A percentile compares a stretch with the other conserved stretches of the same genome.
Evolutionary conservation across 1,139 yeast species (phyloP).

Genomic region (Diutina ranongensis): DNA sequence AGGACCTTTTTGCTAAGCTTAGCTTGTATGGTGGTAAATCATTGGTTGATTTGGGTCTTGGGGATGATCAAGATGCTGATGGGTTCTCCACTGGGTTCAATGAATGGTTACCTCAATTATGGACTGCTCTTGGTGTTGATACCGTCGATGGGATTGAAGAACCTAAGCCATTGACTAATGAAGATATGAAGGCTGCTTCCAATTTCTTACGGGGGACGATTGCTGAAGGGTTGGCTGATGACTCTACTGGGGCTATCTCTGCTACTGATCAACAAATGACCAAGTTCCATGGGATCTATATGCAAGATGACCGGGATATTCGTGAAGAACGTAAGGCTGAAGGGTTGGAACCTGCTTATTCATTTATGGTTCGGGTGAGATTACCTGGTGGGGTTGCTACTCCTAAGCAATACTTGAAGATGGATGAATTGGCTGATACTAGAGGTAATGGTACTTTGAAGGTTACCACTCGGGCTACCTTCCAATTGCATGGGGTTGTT

Average conservation of each 20-base stretch:
- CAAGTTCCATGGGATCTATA: slow-evolving; percentile 95
- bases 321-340: slow-evolving; percentile 86
- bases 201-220: slow-evolving; percentile 89
- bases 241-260: slow-evolving; percentile 81
- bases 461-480: slow-evolving; percentile 93
- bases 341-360: slow-evolving; percentile 90
- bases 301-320: slow-evolving; percentile 97
- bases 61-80: slow-evolving; percentile 97
- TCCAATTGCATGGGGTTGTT: slow-evolving; percentile 91
- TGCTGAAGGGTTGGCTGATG: slow-evolving; percentile 73
- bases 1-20: slow-evolving; percentile 57
- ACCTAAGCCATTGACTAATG: slow-evolving; percentile 92
- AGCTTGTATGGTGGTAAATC: slow-evolving; percentile 62
- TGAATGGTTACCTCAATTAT: slow-evolving; percentile 74
- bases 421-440: slow-evolving; percentile 72
- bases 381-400: slow-evolving; percentile 89
- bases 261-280: slow-evolving; percentile 94
- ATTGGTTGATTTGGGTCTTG: slow-evolving; percentile 68
- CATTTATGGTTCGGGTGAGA: slow-evolving; percentile 94
- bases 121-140: slow-evolving; percentile 88
- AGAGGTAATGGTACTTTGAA: slow-evolving; percentile 92
- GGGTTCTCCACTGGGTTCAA: slow-evolving; percentile 85
- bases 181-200: slow-evolving; percentile 85
- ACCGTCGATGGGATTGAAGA: slow-evolving; percentile 79
- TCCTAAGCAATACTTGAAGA: slow-evolving; percentile 77